phyloP scores from a whole-genome alignment of 257 asterid species.

The Gynochthodes officinalis region DNA sequence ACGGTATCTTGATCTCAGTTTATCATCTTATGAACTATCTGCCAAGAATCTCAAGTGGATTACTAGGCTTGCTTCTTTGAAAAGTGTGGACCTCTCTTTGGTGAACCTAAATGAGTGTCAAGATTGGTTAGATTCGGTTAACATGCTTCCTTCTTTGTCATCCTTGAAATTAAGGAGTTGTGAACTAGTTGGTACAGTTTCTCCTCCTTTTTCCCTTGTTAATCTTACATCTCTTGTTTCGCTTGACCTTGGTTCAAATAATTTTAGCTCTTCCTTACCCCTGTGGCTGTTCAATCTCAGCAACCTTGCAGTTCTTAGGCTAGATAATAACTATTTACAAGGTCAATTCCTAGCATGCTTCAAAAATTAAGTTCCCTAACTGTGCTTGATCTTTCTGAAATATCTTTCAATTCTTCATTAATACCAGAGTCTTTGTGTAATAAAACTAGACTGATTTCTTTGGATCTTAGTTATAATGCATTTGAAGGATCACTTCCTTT shows the following conservation, averaged over 20 bases:
- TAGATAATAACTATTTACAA: not conserved
- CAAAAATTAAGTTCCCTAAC: too few relatives aligned
- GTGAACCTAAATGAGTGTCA: not conserved
- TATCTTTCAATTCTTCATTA: not conserved
- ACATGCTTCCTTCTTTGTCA: constrained; percentile 15
- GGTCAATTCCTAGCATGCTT: not conserved
- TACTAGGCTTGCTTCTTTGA: constrained; percentile 12
- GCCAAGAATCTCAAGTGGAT: constrained; percentile 17
- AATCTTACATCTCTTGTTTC: constrained; percentile 20
- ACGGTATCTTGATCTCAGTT: constrained; percentile 7
- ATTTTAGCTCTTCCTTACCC: constrained; percentile 3
- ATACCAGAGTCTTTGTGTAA: not conserved
- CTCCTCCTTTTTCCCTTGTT: not conserved
- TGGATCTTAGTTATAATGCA: not conserved
- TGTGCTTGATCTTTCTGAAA: not conserved
- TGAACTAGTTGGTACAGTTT: not conserved
- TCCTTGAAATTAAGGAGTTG: not conserved
- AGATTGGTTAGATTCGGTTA: constrained; percentile 16
- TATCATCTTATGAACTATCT: not conserved
- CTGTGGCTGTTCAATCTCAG: constrained; percentile 9
- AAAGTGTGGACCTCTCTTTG: constrained; percentile 10
- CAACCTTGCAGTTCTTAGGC: not conserved
- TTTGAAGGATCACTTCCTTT: not conserved
- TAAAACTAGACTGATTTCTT: not conserved
- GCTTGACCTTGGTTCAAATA: constrained; percentile 13